A percentile compares a stretch with the other conserved stretches of the same genome.
Evolutionary conservation across 176 grass and related monocot genomes (phyloP).

Genomic region (Hyparrhenia diplandra): DNA sequence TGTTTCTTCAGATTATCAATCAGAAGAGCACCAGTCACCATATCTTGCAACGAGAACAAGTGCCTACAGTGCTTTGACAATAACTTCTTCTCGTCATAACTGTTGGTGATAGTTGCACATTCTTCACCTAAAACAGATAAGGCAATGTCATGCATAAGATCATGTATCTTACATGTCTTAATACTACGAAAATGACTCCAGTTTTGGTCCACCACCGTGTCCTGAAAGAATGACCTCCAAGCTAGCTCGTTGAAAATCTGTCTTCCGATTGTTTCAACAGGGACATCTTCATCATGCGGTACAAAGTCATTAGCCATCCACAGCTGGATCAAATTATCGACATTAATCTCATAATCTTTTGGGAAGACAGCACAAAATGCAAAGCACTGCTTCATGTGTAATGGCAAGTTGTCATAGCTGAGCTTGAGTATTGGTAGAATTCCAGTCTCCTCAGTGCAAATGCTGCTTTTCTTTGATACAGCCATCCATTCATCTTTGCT

Average conservation of each 20-base stretch:
- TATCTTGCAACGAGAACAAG: background rate
- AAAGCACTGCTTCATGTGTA: too few species aligned
- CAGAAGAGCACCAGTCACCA: background rate
- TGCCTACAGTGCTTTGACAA: background rate
- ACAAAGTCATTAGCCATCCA: background rate
- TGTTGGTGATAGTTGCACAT: background rate
- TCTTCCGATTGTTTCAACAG: background rate
- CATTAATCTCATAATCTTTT: background rate
- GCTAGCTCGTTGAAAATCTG: background rate
- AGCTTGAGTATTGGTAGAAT: too few species aligned
- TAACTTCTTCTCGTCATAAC: background rate
- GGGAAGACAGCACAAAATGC: too few species aligned
- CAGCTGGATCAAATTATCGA: background rate
- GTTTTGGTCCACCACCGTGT: background rate
- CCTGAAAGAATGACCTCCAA: constrained; percentile 4
- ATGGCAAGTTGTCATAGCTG: too few species aligned
- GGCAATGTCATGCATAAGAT: constrained; percentile 2
- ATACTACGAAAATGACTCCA: background rate
- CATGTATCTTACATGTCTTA: background rate
- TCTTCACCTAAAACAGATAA: background rate
- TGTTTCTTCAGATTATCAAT: background rate
- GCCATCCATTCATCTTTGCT: too few species aligned
- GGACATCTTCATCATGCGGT: background rate
- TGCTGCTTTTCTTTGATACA: too few species aligned
- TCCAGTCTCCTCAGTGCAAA: too few species aligned